A percentile compares a stretch with the other conserved stretches of the same genome.
phyloP scores from a whole-genome alignment of 352 stramenopile genomes.

The Pythium rhizo-oryzae region DNA sequence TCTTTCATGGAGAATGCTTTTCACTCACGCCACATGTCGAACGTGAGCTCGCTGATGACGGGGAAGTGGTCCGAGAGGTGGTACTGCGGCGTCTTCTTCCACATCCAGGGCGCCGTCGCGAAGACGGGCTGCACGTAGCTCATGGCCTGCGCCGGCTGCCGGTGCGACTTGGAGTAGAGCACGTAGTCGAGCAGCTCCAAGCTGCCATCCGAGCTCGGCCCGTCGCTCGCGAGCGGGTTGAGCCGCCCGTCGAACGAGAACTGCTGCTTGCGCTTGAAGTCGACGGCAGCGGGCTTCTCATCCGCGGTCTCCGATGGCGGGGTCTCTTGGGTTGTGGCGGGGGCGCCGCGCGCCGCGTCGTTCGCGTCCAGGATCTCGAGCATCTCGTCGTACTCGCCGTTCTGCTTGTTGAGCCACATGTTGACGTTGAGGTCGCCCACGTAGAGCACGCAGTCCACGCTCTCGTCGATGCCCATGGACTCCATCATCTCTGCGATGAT shows the following conservation, averaged over 20 bases:
- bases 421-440: constrained; percentile 79
- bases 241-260: constrained; percentile 77
- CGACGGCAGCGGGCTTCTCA: background rate
- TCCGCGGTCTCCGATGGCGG: background rate
- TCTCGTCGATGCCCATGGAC: constrained; percentile 56
- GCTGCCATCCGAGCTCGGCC: constrained; percentile 73
- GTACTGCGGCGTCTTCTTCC: constrained; percentile 61
- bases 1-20: background rate
- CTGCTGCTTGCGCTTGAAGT: constrained; percentile 35
- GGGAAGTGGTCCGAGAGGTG: constrained; percentile 84
- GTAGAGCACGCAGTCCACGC: constrained; percentile 63
- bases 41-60: constrained; percentile 68
- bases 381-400: constrained; percentile 84
- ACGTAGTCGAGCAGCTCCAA: constrained; percentile 78
- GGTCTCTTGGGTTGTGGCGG: too few relatives aligned
- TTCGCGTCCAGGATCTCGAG: constrained; percentile 58
- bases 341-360: constrained; percentile 44
- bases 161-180: constrained; percentile 57
- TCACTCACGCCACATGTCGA: constrained; percentile 60
- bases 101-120: constrained; percentile 54
- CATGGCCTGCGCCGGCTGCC: constrained; percentile 50
- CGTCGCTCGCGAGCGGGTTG: constrained; percentile 66
- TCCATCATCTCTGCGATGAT: constrained; percentile 61
- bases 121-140: constrained; percentile 71
- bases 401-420: constrained; percentile 74